Percentiles rank a stretch among this genome's conserved stretches.
Evolutionary conservation across 306 rosid genomes (phyloP).

Genomic region (Pterocarpus macrocarpus): DNA sequence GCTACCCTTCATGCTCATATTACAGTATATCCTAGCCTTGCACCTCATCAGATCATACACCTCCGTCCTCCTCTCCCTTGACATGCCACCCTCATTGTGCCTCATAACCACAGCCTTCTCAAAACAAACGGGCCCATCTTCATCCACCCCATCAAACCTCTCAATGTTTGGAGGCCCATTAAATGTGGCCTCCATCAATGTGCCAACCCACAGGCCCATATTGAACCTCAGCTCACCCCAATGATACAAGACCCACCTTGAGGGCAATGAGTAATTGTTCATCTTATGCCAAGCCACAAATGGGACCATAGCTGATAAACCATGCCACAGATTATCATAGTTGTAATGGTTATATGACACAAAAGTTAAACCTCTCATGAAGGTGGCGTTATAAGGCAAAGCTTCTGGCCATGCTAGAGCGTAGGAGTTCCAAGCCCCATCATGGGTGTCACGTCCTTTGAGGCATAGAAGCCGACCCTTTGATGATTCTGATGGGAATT

Average conservation of each 20-base stretch:
- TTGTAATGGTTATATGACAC: constrained; percentile 76
- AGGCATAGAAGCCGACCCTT: constrained; percentile 61
- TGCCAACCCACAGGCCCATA: constrained; percentile 58
- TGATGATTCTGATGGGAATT: constrained; percentile 67
- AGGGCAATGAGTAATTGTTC: constrained; percentile 49
- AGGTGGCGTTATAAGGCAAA: constrained; percentile 62
- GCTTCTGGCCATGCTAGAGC: constrained; percentile 71
- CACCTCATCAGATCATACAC: constrained; percentile 70
- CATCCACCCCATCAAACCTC: constrained; percentile 48
- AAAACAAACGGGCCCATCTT: constrained; percentile 61
- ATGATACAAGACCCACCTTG: constrained; percentile 70
- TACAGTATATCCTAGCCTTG: constrained; percentile 70
- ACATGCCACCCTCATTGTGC: constrained; percentile 83
- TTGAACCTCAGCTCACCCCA: constrained; percentile 72
- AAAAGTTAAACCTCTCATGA: constrained; percentile 65
- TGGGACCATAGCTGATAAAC: constrained; percentile 63
- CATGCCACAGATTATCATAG: constrained; percentile 76
- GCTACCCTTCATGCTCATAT: constrained; percentile 40
- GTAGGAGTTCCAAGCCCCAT: constrained; percentile 77
- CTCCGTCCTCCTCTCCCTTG: constrained; percentile 65
- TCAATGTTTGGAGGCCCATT: constrained; percentile 53
- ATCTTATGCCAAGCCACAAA: constrained; percentile 73
- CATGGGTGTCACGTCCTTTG: constrained; percentile 65
- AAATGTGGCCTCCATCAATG: constrained; percentile 68
- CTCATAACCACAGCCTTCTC: constrained; percentile 77